Base-by-base conservation (phyloP, 2,329 filamentous ascomycete species). In the Xylaria sp. region DNA sequence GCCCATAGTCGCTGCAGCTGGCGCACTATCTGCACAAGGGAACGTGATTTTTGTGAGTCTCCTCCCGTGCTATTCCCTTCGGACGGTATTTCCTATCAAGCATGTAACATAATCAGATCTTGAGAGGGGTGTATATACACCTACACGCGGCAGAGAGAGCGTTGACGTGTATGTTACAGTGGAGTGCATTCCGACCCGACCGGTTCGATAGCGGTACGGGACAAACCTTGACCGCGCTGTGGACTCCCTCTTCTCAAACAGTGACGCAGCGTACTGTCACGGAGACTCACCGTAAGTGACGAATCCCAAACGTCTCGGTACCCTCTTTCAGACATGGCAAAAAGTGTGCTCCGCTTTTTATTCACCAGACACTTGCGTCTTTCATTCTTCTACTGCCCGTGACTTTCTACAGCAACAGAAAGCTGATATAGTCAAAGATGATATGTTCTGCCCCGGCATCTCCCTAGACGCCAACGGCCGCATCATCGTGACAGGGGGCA, bases 361-460 rank as follows among this genome's bases (percentile, higher is more conserved):
- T 31, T 31, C 29, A 3, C 29, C 29, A 7, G 29, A 31, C 7
- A 7, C 29, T 7, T 31, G 29, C 29, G 29, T 31, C 29, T 2
- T 39, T 10, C 36, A 39, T 10, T 6, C 3, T 10, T 39, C 10
- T 11, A 11, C 5, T 11, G 5, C 15, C 36, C 3, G 9, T 39
- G 3, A 22, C 6, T 25, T 20, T 20, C 11, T 29, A 17, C 20
- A 20, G 9, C 27, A n/a, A 1, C 3, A 27, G 22, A 36, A 47
- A 54, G n/a, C 63, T 66, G 54, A 86, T 10, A 38, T 33, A 31
- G 29, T 13, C 9, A 9, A 69, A 69, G 66, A 69, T 69, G 84
- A 86, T 71, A 87, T 86, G 85, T 87, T 86, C 69, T 87, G 86
- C 71, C 85, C 86, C 0, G 86, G 85, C 1, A 85, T 87, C 57